Base-by-base conservation (phyloP, 1,139 yeast genomes). In the Taphrina sp. region DNA sequence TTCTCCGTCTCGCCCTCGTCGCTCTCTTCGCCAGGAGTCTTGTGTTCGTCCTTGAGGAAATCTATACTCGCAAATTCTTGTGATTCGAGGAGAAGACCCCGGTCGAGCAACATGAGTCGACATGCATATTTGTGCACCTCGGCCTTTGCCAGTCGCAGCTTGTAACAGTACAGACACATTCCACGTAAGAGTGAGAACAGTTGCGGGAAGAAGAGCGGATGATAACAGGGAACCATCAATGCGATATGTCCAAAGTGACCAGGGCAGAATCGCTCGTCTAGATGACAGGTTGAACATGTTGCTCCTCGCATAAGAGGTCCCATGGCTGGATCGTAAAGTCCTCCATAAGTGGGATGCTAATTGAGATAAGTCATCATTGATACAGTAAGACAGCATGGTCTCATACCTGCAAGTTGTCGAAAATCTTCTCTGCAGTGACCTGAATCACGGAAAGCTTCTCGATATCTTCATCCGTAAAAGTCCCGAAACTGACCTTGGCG, bases 191-290 rank as follows among this genome's bases (percentile, higher is more conserved):
- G 82, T 60, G 86, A 78, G 74, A 83, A 92, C 76, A 94, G 76
- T 71, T 92, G 97, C 67, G 82, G 80, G 80, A 94, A 92, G 68
- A 94, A 92, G 65, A 94, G 74, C 16, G 98, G 97, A 68, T 89
- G 92, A 74, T 89, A 94, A 45, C 88, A 95, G 3, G 97, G 95
- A 37, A 88, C 84, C 7, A 98, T 98, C 63, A 94, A 78, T 69
- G 92, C 96, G 60, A 94, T 89, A 70, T 94, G 98, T 59, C 99
- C 99, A 72, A 88, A 89, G 70, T 94, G 99, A 35, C 99, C 99
- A 2, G 97, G 96, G 73, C 99, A 94, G 66, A 81, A 84, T 67
- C 86, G 82, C 64, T 92, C 97, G 69, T 89, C 96, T 61, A 92
- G 76, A 24, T 97, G 96, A 79, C 99, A 94, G 1, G 98, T 92